These are phyloP conservation scores for Ananas comosus DNA, from an alignment of 176 grass and related monocot genomes.

Conservation along the genomic window DNA sequence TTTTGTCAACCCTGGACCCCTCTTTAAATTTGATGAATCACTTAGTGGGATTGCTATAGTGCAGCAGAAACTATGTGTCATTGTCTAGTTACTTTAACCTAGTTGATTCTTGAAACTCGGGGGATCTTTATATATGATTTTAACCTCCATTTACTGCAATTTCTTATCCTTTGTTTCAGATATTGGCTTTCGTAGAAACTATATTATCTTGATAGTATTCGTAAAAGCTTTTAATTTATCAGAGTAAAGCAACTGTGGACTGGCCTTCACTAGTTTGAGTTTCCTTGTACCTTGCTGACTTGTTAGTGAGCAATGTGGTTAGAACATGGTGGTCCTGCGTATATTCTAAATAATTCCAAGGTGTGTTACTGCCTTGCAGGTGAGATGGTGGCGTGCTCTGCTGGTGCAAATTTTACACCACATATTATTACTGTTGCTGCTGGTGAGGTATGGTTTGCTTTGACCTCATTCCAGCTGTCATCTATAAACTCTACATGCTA, in stretches of 20 bases:
- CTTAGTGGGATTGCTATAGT: background rate
- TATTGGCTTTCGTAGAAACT: background rate
- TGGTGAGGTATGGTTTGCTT: slow-evolving; percentile 62
- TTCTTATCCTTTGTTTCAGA: background rate
- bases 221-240: background rate
- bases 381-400: slow-evolving; percentile 64
- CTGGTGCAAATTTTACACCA: slow-evolving; percentile 85
- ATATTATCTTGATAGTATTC: background rate
- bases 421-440: slow-evolving; percentile 87
- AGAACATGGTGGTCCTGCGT: background rate
- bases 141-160: background rate
- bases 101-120: background rate
- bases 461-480: background rate
- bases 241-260: background rate
- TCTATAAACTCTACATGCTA: background rate
- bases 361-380: slow-evolving; percentile 25
- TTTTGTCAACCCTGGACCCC: background rate
- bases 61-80: background rate
- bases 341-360: background rate
- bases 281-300: background rate
- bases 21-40: background rate
- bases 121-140: background rate
- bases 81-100: background rate
- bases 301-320: background rate
- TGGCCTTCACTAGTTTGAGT: background rate